A percentile compares a stretch with the other conserved stretches of the same genome.
Conservation (phyloP, 2,329 filamentous ascomycete genomes). For the Botryotinia globosa region DNA sequence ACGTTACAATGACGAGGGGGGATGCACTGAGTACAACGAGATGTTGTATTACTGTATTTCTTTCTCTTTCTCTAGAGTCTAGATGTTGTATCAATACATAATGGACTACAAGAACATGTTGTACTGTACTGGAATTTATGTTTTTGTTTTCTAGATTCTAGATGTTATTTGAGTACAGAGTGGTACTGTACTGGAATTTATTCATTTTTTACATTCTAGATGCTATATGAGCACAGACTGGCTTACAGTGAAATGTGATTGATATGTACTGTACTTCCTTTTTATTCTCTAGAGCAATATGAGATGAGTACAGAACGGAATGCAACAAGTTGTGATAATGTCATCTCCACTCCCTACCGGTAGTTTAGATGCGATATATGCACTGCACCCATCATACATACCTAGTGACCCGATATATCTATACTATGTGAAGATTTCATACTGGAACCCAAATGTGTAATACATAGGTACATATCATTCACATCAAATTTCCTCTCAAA, state of each 20-base stretch:
- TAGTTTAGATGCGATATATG: background rate
- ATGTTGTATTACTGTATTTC: background rate
- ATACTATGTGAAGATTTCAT: background rate
- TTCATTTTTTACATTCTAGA: background rate
- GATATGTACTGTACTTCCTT: background rate
- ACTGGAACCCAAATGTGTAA: background rate
- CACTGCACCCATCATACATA: background rate
- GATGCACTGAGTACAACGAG: background rate
- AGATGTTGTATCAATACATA: background rate
- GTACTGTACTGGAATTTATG: background rate
- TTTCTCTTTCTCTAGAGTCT: background rate
- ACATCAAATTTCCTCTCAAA: background rate
- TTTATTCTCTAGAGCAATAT: background rate
- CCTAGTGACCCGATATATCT: background rate
- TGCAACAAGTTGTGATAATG: background rate
- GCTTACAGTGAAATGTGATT: background rate
- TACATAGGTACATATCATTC: background rate
- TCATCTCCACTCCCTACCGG: background rate
- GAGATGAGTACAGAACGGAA: background rate
- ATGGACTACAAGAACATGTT: background rate
- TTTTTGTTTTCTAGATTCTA: background rate
- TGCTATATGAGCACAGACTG: background rate
- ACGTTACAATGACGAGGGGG: background rate
- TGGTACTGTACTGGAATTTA: background rate
- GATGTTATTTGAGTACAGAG: background rate